Evolutionary conservation across 2,329 filamentous ascomycete genomes (phyloP).

Genomic region (Thermoascus crustaceus): DNA sequence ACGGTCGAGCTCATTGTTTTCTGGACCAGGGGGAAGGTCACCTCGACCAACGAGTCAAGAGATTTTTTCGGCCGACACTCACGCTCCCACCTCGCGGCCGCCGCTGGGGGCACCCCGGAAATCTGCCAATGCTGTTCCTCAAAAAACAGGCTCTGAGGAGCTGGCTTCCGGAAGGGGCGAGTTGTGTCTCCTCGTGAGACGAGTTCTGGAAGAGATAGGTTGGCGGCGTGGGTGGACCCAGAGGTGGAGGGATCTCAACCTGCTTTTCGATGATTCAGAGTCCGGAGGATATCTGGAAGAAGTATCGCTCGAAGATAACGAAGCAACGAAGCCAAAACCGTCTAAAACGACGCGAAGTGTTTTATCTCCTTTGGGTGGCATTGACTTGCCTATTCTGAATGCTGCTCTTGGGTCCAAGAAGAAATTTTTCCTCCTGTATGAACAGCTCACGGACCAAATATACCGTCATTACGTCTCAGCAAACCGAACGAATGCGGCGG

Average conservation of each 20-base stretch:
- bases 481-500: slow-evolving; percentile 66
- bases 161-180: slow-evolving; percentile 76
- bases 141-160: slow-evolving; percentile 62
- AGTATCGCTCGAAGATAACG: slow-evolving; percentile 26
- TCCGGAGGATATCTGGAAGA: slow-evolving; percentile 25
- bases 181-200: slow-evolving; percentile 69
- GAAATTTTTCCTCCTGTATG: slow-evolving; percentile 59
- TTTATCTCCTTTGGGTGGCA: slow-evolving; percentile 33
- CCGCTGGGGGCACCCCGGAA: slow-evolving; percentile 36
- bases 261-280: slow-evolving; percentile 28
- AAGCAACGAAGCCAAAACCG: slow-evolving; percentile 10
- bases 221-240: slow-evolving; percentile 65
- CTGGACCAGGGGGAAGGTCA: slow-evolving; percentile 12
- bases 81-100: slow-evolving; percentile 28
- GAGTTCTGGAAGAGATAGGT: slow-evolving; percentile 67
- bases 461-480: slow-evolving; percentile 76
- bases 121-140: slow-evolving; percentile 33
- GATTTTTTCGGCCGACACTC: slow-evolving; percentile 19
- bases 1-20: slow-evolving; percentile 32
- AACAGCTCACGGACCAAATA: slow-evolving; percentile 74
- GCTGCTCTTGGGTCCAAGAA: slow-evolving; percentile 54
- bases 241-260: slow-evolving; percentile 58
- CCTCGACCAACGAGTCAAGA: slow-evolving; percentile 21
- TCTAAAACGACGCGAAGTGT: slow-evolving; percentile 8
- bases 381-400: slow-evolving; percentile 51